These are phyloP conservation scores for Erysimum pusillum DNA, from an alignment of 441 rosid species.

Conservation along the genomic window DNA sequence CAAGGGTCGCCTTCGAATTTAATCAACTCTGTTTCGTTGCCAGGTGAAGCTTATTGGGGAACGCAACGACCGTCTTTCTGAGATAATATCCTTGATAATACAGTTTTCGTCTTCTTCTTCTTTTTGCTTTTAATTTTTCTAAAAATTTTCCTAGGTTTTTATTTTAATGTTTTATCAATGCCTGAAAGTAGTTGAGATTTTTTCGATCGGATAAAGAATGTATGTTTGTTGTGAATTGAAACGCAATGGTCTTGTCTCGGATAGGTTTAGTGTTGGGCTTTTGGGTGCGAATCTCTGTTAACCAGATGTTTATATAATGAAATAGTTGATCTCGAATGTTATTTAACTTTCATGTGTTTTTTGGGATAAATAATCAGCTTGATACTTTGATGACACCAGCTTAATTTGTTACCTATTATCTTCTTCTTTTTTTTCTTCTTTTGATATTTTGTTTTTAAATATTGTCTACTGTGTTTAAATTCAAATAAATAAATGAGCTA, in stretches of 20 bases:
- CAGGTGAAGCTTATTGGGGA: constrained; percentile 74
- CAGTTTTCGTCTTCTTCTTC: not conserved
- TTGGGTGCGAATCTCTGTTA: not conserved
- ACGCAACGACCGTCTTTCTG: constrained; percentile 60
- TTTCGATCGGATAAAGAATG: not conserved
- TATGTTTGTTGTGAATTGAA: not conserved
- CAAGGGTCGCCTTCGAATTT: constrained; percentile 72
- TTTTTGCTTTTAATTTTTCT: not conserved
- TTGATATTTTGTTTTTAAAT: not conserved
- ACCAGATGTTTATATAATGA: not conserved
- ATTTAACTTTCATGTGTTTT: not conserved
- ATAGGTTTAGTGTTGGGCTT: not conserved
- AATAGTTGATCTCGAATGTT: not conserved
- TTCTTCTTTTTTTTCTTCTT: too few species aligned
- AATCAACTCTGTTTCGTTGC: constrained; percentile 67
- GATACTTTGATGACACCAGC: not conserved
- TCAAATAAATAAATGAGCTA: not conserved
- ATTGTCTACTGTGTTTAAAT: not conserved
- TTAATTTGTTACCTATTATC: not conserved
- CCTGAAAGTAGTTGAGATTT: not conserved
- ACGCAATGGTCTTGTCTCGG: not conserved
- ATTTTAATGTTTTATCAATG: not conserved
- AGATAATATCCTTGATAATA: not conserved
- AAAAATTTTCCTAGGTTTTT: constrained; percentile 2
- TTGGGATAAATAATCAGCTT: not conserved